Evolutionary conservation across 495 filamentous ascomycete species (phyloP), one percentile per base, ranked within the genome.

Genomic region (Bathelium albidoporum): DNA sequence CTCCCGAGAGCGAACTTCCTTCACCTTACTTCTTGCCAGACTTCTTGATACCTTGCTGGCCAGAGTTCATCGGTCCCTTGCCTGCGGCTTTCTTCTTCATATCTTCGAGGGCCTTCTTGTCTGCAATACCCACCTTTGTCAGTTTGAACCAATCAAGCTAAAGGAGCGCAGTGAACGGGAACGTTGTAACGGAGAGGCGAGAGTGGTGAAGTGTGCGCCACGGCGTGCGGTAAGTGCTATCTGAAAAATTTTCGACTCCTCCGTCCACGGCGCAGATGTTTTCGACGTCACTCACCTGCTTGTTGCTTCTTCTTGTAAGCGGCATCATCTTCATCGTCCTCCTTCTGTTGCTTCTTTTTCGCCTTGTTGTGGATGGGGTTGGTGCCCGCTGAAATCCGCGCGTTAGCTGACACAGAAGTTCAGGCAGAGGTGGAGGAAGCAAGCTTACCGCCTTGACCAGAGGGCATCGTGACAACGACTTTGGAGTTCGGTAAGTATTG

Each of bases 1-100:
- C 28, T 5, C 49, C 10, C 18, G 5, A 29, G n/a, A 55, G 26
- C 26, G 4, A 18, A 5, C 34, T 28, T 32, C 12, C 14, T 22
- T 29, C 58, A 26, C 39, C 29, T 68, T 64, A 90, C 81, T 91
- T 91, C 87, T 94, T 92, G 72, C 89, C 89, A 32, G 86, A 89
- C 80, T 90, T 92, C 85, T 92, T 94, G 79, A 94, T 94, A 59
- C 89, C 89, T 77, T 92, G 89, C 59, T 80, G 72, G 36, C 89
- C 89, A 58, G 85, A 86, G 76, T 89, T 90, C 78, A 85, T 65
- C n/a, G 80, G 82, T 77, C 83, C 74, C 80, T 85, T 71, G 59
- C 69, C 69, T 18, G 66, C 68, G 32, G 72, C 72, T 62, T 73
- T 73, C 52, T 66, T 69, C 24, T 73, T 73, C 69, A 76, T 68